Base-by-base conservation (phyloP, 805 yeast species). In the Pichia ethanolica region DNA sequence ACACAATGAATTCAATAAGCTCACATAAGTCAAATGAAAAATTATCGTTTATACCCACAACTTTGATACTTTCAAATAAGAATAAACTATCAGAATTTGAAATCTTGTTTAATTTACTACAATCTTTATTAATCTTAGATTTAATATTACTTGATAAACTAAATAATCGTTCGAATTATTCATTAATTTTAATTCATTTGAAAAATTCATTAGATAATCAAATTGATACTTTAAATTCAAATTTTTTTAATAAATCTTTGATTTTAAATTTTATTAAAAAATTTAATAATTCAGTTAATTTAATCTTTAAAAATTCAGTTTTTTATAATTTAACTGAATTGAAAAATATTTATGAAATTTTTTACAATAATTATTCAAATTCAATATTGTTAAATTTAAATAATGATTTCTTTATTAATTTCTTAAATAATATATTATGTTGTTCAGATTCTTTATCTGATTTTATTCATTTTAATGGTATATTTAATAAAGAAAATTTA, bases 91-190 rank as follows among this genome's bases (percentile, higher is more conserved):
- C 35, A 13, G 9, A 10, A 5, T 34, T 12, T 11, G n/a, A 34
- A 7, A 5, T 34, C 5, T 34, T 34, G n/a, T 25, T 25, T 30
- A 39, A 30, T 39, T 27, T 39, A 30, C 20, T 51, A 28, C 46
- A 49, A 30, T 36, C 53, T 8, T 35, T 53, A 6, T 42, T 52
- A 14, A 46, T 50, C 1, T 28, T 54, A 35, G 49, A 53, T 10
- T 20, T 55, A 5, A 44, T 51, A 1, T 32, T 55, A 8, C 32
- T 55, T 3, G 58, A 55, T 20, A 55, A 53, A 30, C 43, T 55
- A 1, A 45, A 48, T 10, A 35, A 44, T 3, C 45, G 54, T 3
- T 51, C 56, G 5, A 52, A 47, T 28, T 35, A 35, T 10, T 48
- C 52, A 5, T 33, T 55, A 10, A 10, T 50, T 6, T 26, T 53